Evolutionary conservation across 768 basidiomycete species (phyloP).

Genomic region (Phaeolepiota aurea): DNA sequence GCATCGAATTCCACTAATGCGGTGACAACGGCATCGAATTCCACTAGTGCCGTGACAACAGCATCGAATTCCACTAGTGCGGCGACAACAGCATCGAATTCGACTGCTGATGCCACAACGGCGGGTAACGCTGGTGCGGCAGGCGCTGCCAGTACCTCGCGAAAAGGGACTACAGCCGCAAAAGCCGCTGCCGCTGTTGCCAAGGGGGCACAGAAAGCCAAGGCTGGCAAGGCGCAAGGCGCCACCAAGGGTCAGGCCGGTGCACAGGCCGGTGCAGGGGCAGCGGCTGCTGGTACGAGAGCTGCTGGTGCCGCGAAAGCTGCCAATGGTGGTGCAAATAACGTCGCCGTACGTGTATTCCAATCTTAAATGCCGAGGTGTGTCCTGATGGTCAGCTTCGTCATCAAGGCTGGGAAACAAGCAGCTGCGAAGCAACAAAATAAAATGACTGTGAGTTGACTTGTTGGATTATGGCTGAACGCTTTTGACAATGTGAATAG

Average conservation of each 20-base stretch:
- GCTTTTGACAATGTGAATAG: too few relatives aligned
- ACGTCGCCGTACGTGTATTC: too few relatives aligned
- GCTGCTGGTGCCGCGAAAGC: slow-evolving; percentile 6
- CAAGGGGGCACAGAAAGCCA: slow-evolving; percentile 7
- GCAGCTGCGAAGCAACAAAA: too few relatives aligned
- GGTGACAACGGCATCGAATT: not conserved
- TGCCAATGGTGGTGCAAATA: slow-evolving; percentile 7
- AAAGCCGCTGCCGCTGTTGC: slow-evolving; percentile 6
- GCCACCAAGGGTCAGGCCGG: not conserved
- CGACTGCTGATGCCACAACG: not conserved
- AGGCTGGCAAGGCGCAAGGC: not conserved
- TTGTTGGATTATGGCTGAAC: too few relatives aligned
- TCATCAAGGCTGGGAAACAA: slow-evolving; percentile 7
- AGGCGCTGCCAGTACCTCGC: too few relatives aligned
- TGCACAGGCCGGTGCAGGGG: slow-evolving; percentile 5
- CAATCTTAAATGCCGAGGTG: too few relatives aligned
- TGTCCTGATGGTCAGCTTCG: not conserved
- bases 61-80: not conserved
- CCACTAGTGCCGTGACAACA: not conserved
- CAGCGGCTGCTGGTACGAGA: slow-evolving; percentile 9
- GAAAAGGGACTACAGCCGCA: too few relatives aligned
- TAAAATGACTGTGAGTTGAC: too few relatives aligned
- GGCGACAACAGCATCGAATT: not conserved
- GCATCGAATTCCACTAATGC: not conserved
- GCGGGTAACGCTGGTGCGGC: slow-evolving; percentile 8